Evolutionary conservation across 1,139 yeast species (phyloP).

Genomic region (Kluyveromyces sp.): DNA sequence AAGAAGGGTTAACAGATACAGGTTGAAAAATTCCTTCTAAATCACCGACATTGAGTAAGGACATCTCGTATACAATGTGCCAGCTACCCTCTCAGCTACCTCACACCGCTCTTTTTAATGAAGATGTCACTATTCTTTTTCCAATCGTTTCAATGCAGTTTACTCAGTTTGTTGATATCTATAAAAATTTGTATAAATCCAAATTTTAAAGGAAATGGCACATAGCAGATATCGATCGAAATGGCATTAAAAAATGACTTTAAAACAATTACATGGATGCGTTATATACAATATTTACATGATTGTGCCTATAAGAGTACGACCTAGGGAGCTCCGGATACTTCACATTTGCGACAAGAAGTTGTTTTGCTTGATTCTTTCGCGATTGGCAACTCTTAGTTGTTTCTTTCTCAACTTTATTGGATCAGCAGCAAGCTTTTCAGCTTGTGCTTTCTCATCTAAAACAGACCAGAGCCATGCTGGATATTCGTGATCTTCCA

Average conservation of each 20-base stretch:
- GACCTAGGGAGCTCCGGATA: not conserved
- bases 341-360: conserved; percentile 38
- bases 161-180: no score
- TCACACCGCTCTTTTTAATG: no score
- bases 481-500: conserved; percentile 84
- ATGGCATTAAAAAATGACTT: no score
- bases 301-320: no score
- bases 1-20: not conserved
- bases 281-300: not conserved
- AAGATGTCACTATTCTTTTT: no score
- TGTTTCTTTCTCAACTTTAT: conserved; percentile 62
- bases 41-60: not conserved
- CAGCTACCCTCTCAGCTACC: no score
- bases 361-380: conserved; percentile 69
- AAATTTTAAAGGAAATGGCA: no score
- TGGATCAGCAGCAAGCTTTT: conserved; percentile 50
- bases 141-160: no score
- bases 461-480: conserved; percentile 91
- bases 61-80: not conserved
- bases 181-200: no score
- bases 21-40: not conserved
- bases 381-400: conserved; percentile 59
- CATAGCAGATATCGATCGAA: no score
- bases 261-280: not conserved
- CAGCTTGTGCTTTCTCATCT: conserved; percentile 36